phyloP scores from a whole-genome alignment of 352 stramenopile species.

The Pythium scleroteichum region DNA sequence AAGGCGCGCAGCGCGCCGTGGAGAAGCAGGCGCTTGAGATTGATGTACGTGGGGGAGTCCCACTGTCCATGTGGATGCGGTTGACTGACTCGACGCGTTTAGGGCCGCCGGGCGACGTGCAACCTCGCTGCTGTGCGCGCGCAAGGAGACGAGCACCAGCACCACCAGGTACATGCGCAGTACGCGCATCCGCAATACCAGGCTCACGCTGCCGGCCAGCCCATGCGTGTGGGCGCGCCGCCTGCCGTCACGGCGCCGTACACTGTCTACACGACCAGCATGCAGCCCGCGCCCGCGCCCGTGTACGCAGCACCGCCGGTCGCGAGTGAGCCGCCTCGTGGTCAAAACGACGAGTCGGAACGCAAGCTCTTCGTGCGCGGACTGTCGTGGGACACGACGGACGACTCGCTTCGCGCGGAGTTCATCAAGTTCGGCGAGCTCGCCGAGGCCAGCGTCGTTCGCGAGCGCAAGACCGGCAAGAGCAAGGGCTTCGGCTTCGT shows the following conservation, averaged over 20 bases:
- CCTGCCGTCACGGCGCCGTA: conserved; percentile 20
- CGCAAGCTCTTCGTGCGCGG: conserved; percentile 68
- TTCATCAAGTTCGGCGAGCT: conserved; percentile 72
- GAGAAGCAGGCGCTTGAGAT: conserved; percentile 53
- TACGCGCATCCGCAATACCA: conserved; percentile 27
- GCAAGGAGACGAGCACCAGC: conserved; percentile 34
- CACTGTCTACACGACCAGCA: conserved; percentile 28
- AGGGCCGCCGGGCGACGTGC: conserved; percentile 48
- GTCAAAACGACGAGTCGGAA: conserved; percentile 37
- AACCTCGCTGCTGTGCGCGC: conserved; percentile 54
- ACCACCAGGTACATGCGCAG: conserved; percentile 21
- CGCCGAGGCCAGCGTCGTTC: conserved; percentile 44
- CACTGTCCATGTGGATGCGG: neutral
- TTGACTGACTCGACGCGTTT: neutral
- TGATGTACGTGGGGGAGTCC: conserved; percentile 39
- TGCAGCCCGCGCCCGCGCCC: conserved; percentile 8
- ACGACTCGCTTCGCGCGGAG: conserved; percentile 50
- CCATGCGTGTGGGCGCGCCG: neutral
- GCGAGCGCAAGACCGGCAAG: conserved; percentile 56
- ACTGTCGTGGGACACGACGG: conserved; percentile 55
- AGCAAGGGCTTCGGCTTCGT: conserved; percentile 77
- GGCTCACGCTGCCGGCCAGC: conserved; percentile 6
- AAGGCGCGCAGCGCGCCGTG: conserved; percentile 49
- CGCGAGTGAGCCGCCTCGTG: conserved; percentile 24
- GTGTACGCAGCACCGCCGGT: conserved; percentile 38